phyloP scores from a whole-genome alignment of 2,329 filamentous ascomycete species.

The Scorias spongiosa region DNA sequence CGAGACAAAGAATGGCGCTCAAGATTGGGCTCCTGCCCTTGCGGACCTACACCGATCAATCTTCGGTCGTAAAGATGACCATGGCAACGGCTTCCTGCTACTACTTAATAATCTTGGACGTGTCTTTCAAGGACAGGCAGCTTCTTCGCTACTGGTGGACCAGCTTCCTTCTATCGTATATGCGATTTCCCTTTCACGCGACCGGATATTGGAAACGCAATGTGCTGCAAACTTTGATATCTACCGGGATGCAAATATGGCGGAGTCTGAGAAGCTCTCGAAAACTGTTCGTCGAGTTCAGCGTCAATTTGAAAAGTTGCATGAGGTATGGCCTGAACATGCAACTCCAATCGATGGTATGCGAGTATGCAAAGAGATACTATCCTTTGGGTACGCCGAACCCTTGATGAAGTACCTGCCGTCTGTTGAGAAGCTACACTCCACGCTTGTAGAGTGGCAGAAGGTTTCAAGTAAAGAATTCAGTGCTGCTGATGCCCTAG shows the following conservation, averaged over 20 bases:
- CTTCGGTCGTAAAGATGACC: constrained; percentile 1
- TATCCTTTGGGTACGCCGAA: constrained; percentile 62
- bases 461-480: constrained; percentile 73
- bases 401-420: constrained; percentile 76
- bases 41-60: constrained; percentile 10
- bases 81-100: constrained; percentile 5
- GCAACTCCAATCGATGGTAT: constrained; percentile 70
- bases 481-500: constrained; percentile 54
- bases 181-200: background rate
- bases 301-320: constrained; percentile 55
- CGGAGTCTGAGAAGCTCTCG: constrained; percentile 61
- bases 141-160: background rate
- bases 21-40: constrained; percentile 11
- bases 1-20: constrained; percentile 3
- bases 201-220: background rate
- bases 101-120: constrained; percentile 6
- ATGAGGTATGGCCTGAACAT: constrained; percentile 51
- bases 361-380: constrained; percentile 54
- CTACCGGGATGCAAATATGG: constrained; percentile 66
- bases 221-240: constrained; percentile 53
- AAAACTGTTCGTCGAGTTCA: constrained; percentile 53
- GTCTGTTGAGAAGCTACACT: constrained; percentile 75
- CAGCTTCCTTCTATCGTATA: background rate
- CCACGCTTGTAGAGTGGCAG: constrained; percentile 85
- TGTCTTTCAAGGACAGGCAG: background rate